Evolutionary conservation across 306 rosid species (phyloP), one percentile per base, ranked within the genome.

Genomic region (Dalbergia oliveri): DNA sequence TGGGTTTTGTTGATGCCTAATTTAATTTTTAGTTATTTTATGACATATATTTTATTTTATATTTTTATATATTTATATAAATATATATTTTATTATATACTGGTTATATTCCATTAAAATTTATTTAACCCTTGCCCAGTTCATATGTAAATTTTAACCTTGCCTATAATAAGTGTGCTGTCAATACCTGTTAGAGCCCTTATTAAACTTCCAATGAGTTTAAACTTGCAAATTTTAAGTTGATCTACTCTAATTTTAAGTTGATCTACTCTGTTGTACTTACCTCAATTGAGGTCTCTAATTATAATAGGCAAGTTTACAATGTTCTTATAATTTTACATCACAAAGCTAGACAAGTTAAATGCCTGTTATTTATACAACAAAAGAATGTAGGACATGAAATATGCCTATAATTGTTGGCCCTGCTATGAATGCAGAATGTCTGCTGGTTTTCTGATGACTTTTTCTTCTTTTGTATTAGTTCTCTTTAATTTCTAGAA

Each of bases 331-430:
- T 26, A 26, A 21, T 9, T 23, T n/a, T 63, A 13, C 11, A 33
- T 61, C 39, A 56, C 49, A 43, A 62, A 79, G 57, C 33, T 65
- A 71, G 59, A 78, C 45, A 59, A 66, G 76, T 61, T 19, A 6
- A 75, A 62, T 73, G 9, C 3, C 33, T 49, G 66, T 37, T 45
- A 80, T 72, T 68, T 21, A 50, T 63, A 63, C 31, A 39, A 63
- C 62, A 18, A 34, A 81, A 13, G 9, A 45, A 66, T 26, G 51
- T 6, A 50, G 69, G 45, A 54, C 63, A 66, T 37, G 74, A 64
- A 81, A 62, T 57, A 65, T 21, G 19, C 43, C 39, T 39, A 73
- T 37, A 50, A 33, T 33, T 33, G 39, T 34, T 65, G 72, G 50
- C 18, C 70, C 75, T 34, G 18, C 45, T 9, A 37, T 66, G 60